Conservation (phyloP, 257 asterid species). For the Salvia splendens region DNA sequence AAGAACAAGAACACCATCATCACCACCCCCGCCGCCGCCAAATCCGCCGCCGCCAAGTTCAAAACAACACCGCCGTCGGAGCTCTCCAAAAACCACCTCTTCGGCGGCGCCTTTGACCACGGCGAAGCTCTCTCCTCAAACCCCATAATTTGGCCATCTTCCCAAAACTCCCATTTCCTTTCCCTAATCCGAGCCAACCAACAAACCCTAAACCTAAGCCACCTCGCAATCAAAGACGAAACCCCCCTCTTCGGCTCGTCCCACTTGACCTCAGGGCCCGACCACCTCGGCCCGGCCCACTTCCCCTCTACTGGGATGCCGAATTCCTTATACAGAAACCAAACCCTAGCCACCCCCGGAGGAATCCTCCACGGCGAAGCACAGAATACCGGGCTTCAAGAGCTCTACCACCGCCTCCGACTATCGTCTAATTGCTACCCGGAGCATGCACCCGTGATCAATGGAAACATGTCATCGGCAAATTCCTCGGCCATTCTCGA, state of each 20-base stretch:
- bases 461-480: constrained; percentile 44
- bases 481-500: constrained; percentile 49
- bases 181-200: constrained; percentile 54
- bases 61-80: constrained; percentile 43
- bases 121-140: constrained; percentile 34
- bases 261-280: constrained; percentile 33
- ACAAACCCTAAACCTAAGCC: constrained; percentile 42
- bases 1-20: constrained; percentile 55
- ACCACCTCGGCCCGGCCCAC: constrained; percentile 37
- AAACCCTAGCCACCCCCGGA: constrained; percentile 32
- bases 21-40: constrained; percentile 34
- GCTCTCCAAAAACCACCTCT: constrained; percentile 38
- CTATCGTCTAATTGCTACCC: constrained; percentile 42
- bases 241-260: constrained; percentile 31
- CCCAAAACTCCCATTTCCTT: constrained; percentile 55
- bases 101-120: constrained; percentile 40
- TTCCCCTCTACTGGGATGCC: constrained; percentile 32
- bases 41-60: constrained; percentile 43
- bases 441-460: constrained; percentile 43
- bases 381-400: constrained; percentile 57
- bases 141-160: constrained; percentile 50
- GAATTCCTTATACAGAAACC: constrained; percentile 43
- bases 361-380: constrained; percentile 42
- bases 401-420: constrained; percentile 58
- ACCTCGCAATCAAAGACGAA: constrained; percentile 45